These are phyloP conservation scores for Saccharomycopsis microspora DNA, from an alignment of 805 yeast species.

Conservation along the genomic window DNA sequence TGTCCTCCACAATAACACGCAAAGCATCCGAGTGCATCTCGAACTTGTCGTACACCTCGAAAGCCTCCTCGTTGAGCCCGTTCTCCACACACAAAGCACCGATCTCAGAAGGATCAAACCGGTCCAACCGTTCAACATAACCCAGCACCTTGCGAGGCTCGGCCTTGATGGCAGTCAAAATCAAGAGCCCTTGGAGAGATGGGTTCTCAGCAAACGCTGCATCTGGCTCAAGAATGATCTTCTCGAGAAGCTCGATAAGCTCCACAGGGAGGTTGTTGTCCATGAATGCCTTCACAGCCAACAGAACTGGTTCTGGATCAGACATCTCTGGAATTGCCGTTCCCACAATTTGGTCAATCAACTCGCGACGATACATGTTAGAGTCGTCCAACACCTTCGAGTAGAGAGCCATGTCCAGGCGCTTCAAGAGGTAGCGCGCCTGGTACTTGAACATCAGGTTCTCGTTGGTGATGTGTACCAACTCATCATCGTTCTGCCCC, in stretches of 20 bases:
- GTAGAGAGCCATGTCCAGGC: constrained; percentile 86
- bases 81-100: constrained; percentile 87
- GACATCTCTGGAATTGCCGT: constrained; percentile 91
- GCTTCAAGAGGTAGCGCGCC: constrained; percentile 85
- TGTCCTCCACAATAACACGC: constrained; percentile 83
- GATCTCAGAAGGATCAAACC: constrained; percentile 87
- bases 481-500: constrained; percentile 85
- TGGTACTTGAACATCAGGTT: constrained; percentile 98
- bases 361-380: constrained; percentile 79
- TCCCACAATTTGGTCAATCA: constrained; percentile 89
- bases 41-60: constrained; percentile 80
- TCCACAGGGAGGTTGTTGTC: constrained; percentile 87
- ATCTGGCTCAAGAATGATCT: constrained; percentile 83
- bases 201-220: constrained; percentile 95
- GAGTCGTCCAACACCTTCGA: constrained; percentile 60
- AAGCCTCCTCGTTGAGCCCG: constrained; percentile 86
- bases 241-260: constrained; percentile 87
- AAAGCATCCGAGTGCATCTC: constrained; percentile 71
- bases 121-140: constrained; percentile 82
- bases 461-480: constrained; percentile 87
- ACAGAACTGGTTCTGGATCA: constrained; percentile 87
- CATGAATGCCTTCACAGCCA: constrained; percentile 94
- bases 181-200: constrained; percentile 84
- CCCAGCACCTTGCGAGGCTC: constrained; percentile 76
- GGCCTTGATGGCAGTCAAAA: constrained; percentile 92